Evolutionary conservation across 78 protist species (phyloP), one percentile per base, ranked within the genome.

Genomic region (Anaeramoeba flamelloides): DNA sequence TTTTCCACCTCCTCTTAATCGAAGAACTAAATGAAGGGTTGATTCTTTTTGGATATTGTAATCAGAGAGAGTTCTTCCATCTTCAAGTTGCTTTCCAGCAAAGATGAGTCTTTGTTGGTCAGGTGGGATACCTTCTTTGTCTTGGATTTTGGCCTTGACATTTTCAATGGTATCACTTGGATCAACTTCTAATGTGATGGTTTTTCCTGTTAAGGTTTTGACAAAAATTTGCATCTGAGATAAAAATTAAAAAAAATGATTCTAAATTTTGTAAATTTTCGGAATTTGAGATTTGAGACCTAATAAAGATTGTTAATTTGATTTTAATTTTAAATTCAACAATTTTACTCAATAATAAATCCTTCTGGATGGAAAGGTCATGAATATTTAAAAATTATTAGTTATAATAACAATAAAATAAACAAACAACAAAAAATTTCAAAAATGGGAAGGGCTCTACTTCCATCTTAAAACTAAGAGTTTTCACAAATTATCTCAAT

Each of bases 81-180:
- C 99, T 80, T 97, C 99, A 82, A 97, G 91, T 83, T 95, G 98
- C 91, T 94, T 95, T 79, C 98, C 98, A 53, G 98, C 98, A 77
- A 95, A 97, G 85, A 95, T 97, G 64, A 97, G 89, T 34, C 98
- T 83, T 90, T 97, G 99, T 82, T 94, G 97, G 74, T 97, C 98
- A 32, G 97, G 97, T 83, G 98, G 98, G 78, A 95, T 94, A 37
- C 99, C 99, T 86, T 95, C 98, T 89, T 95, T 93, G 85, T 93
- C 97, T 85, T 94, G 97, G 81, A 96, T 96, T 91, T 94, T 94
- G 38, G 83, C 83, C 87, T 94, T 95, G 36, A 93, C 96, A 77
- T 89, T 91, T 36, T 95, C 97, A 79, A 95, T 94, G 80, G 95
- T 88, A 86, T 94, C 97, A 4, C 90, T 84, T n/a, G 91, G 77